Percentiles rank a stretch among this genome's conserved stretches.
These are phyloP conservation scores for Aspergillus haitiensis DNA, from an alignment of 495 filamentous ascomycete genomes.

Conservation along the genomic window DNA sequence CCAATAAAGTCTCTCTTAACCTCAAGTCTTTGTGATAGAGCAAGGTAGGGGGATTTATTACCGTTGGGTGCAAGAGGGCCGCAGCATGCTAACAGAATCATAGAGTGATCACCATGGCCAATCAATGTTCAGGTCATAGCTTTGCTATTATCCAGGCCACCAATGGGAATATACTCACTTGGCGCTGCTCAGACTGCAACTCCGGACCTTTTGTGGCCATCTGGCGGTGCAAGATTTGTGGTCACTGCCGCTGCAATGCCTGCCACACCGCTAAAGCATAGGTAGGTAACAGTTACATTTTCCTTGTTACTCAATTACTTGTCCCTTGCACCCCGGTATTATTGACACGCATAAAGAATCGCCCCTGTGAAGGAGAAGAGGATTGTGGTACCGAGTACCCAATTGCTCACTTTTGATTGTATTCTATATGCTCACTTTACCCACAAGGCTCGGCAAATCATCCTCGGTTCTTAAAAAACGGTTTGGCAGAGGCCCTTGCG, in stretches of 20 bases:
- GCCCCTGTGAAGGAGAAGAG: neutral
- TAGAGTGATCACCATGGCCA: constrained; percentile 40
- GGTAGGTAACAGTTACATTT: constrained; percentile 24
- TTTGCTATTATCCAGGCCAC: constrained; percentile 49
- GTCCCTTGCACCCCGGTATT: constrained; percentile 18
- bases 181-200: constrained; percentile 52
- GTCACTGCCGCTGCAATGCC: constrained; percentile 46
- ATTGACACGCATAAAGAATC: constrained; percentile 7
- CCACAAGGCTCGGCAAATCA: neutral
- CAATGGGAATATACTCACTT: constrained; percentile 51
- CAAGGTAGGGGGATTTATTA: constrained; percentile 3
- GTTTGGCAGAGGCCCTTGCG: constrained; percentile 19
- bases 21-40: neutral
- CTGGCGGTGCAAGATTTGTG: constrained; percentile 53
- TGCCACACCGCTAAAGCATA: constrained; percentile 49
- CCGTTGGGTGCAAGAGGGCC: neutral
- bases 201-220: constrained; percentile 51
- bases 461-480: constrained; percentile 1
- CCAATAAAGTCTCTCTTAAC: neutral
- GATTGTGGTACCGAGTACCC: constrained; percentile 5
- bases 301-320: constrained; percentile 15
- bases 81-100: neutral
- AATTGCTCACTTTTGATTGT: neutral
- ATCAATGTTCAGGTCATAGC: constrained; percentile 48
- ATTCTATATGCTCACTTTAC: too few species aligned